Conservation (phyloP, 805 yeast species). For the Groenewaldozyma salmanticensis region DNA sequence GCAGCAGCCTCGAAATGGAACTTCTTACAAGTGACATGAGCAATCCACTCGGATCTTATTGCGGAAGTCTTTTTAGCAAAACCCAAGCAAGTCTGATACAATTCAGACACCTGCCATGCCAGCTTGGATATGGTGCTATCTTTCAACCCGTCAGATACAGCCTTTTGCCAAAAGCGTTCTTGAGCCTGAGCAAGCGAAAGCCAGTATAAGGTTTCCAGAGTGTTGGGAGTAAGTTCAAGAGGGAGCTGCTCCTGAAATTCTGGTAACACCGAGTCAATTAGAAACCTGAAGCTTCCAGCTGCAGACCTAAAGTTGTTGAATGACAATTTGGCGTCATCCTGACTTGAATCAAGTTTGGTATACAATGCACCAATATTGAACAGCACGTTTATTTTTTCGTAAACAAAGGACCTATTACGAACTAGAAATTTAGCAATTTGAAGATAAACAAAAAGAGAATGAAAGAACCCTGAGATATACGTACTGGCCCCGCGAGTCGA, state of each 20-base stretch:
- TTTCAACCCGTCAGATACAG: slow-evolving; percentile 41
- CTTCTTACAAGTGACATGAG: slow-evolving; percentile 48
- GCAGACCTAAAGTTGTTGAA: slow-evolving; percentile 58
- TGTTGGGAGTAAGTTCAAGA: slow-evolving; percentile 41
- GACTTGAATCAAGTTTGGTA: slow-evolving; percentile 39
- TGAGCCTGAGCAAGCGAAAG: slow-evolving; percentile 79
- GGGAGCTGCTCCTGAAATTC: slow-evolving; percentile 23
- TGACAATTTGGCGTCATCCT: slow-evolving; percentile 50
- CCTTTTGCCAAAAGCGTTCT: slow-evolving; percentile 75
- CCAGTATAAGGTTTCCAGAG: slow-evolving; percentile 40
- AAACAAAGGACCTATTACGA: slow-evolving; percentile 38
- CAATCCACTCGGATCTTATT: slow-evolving; percentile 53
- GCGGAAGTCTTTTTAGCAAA: slow-evolving; percentile 40
- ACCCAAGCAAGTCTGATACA: slow-evolving; percentile 39
- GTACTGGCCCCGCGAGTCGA: slow-evolving; percentile 42
- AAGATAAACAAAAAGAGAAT: too few species aligned
- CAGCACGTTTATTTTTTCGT: slow-evolving; percentile 53
- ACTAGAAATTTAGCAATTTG: slow-evolving; percentile 19
- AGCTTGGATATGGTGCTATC: slow-evolving; percentile 55
- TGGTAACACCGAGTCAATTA: slow-evolving; percentile 22
- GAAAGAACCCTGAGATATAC: too few species aligned
- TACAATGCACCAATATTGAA: slow-evolving; percentile 62
- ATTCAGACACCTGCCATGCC: slow-evolving; percentile 51
- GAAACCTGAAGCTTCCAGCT: slow-evolving; percentile 52
- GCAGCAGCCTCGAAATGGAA: slow-evolving; percentile 67